These are phyloP conservation scores for Phaffia rhodozyma DNA, from an alignment of 1,284 basidiomycete species.

Conservation along the genomic window DNA sequence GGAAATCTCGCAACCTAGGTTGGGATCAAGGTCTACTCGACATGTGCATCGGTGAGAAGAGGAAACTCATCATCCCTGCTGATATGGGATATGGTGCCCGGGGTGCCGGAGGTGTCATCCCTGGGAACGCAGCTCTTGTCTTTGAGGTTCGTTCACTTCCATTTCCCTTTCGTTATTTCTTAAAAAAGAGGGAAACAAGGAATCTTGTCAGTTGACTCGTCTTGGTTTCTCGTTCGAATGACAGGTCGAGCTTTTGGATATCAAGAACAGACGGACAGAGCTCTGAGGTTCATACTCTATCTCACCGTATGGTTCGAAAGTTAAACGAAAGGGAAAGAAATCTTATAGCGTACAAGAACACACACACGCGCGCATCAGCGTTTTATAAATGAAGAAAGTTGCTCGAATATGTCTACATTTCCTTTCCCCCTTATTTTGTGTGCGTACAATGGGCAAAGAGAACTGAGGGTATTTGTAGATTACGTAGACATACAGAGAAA, in stretches of 20 bases:
- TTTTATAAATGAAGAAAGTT: too few relatives aligned
- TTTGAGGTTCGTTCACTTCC: constrained; percentile 50
- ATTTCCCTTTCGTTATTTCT: neutral
- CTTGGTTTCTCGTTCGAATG: neutral
- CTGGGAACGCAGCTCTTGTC: constrained; percentile 66
- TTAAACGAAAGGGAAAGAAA: too few relatives aligned
- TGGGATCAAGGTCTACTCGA: constrained; percentile 41
- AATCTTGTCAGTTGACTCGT: neutral
- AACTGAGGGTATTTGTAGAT: too few relatives aligned
- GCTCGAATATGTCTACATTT: too few relatives aligned
- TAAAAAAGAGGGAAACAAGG: too few relatives aligned
- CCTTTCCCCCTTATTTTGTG: too few relatives aligned
- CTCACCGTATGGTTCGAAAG: too few relatives aligned
- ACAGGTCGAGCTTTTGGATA: constrained; percentile 52
- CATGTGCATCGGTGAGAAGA: constrained; percentile 85
- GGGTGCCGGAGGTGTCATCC: constrained; percentile 66
- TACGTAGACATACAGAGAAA: too few relatives aligned
- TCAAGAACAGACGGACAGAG: constrained; percentile 36
- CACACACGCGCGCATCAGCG: too few relatives aligned
- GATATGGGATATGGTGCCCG: constrained; percentile 42
- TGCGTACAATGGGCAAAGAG: too few relatives aligned
- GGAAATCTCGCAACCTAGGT: constrained; percentile 17
- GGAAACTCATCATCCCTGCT: constrained; percentile 70
- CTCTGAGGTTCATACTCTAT: neutral
- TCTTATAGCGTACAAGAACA: too few relatives aligned